phyloP scores from a whole-genome alignment of 495 filamentous ascomycete genomes.

The Evernia prunastri region DNA sequence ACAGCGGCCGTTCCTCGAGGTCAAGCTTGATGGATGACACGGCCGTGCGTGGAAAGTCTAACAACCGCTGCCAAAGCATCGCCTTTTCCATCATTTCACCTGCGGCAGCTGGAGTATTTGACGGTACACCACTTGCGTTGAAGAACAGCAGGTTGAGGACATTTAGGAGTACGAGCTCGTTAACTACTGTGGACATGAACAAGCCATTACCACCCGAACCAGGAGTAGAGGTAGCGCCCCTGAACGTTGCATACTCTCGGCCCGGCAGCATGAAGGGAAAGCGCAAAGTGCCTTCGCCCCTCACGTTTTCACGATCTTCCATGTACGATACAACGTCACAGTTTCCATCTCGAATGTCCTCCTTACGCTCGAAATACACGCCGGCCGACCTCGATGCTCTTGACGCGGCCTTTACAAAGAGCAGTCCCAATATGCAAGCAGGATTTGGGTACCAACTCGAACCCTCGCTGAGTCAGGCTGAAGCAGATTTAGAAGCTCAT shows the following conservation, averaged over 20 bases:
- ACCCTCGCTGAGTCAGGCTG: conserved; percentile 26
- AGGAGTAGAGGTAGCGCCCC: conserved; percentile 28
- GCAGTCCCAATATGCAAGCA: conserved; percentile 23
- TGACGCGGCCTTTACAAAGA: conserved; percentile 30
- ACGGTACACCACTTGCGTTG: conserved; percentile 26
- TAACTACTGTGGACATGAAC: conserved; percentile 30
- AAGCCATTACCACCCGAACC: conserved; percentile 47
- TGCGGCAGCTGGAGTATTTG: conserved; percentile 39
- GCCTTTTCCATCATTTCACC: conserved; percentile 38
- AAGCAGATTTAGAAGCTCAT: conserved; percentile 30
- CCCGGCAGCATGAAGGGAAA: conserved; percentile 24
- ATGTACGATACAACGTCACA: conserved; percentile 15
- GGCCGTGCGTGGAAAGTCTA: background rate
- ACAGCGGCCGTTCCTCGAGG: conserved; percentile 28
- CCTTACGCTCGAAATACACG: conserved; percentile 31
- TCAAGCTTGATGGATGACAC: conserved; percentile 28
- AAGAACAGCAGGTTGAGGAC: conserved; percentile 15
- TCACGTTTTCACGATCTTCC: conserved; percentile 23
- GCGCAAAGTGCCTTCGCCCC: conserved; percentile 27
- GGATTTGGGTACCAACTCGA: conserved; percentile 15
- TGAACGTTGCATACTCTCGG: conserved; percentile 27
- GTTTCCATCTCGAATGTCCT: conserved; percentile 23
- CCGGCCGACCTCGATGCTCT: conserved; percentile 32
- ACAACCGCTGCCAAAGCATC: conserved; percentile 23
- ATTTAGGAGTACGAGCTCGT: conserved; percentile 23